These are phyloP conservation scores for Lepiota venenata DNA, from an alignment of 768 basidiomycete species.

Conservation along the genomic window DNA sequence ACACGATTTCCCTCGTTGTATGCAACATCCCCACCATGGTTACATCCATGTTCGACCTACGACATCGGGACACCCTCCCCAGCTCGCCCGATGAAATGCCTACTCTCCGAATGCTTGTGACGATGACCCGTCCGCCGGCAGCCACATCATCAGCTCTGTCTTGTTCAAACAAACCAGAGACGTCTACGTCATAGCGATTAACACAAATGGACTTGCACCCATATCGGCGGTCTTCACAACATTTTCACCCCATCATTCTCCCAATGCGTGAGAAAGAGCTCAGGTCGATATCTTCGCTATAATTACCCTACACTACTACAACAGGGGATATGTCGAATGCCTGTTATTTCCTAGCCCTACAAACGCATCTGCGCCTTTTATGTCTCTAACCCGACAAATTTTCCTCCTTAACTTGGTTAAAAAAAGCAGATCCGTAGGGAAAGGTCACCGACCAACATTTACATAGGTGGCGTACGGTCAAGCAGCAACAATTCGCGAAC, in stretches of 20 bases:
- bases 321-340: conserved; percentile 61
- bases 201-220: no score
- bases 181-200: background rate
- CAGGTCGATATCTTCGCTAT: conserved; percentile 8
- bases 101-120: background rate
- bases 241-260: no score
- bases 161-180: no score
- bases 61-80: background rate
- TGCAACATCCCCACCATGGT: conserved; percentile 37
- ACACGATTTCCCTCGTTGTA: conserved; percentile 32
- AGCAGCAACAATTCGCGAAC: conserved; percentile 63
- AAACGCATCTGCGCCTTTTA: conserved; percentile 85
- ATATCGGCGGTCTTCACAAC: no score
- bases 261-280: background rate
- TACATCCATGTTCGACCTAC: conserved; percentile 17
- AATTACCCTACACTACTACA: conserved; percentile 41
- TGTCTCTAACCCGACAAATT: conserved; percentile 85
- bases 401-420: conserved; percentile 94
- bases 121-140: background rate
- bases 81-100: background rate
- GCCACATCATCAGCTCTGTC: no score
- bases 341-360: conserved; percentile 86
- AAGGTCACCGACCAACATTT: conserved; percentile 4
- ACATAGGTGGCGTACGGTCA: background rate
- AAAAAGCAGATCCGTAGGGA: conserved; percentile 79